Conservation (phyloP, 345 rosid species). For the Alliaria petiolata region DNA sequence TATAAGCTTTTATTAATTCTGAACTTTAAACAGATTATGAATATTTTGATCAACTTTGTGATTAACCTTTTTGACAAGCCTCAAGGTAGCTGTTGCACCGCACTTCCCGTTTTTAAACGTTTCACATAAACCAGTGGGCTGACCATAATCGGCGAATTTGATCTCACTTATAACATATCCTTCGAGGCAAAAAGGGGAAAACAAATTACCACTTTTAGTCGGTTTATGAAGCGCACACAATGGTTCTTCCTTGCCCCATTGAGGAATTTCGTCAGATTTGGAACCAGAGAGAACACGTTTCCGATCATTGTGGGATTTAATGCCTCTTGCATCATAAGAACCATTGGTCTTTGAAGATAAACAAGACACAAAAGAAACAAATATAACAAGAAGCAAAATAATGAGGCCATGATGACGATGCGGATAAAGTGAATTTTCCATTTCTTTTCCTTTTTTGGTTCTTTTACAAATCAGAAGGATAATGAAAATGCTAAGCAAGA, state of each 20-base stretch:
- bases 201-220: neutral
- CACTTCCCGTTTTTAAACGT: neutral
- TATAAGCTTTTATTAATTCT: neutral
- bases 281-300: neutral
- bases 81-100: neutral
- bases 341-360: neutral
- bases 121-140: conserved; percentile 6
- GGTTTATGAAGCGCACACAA: neutral
- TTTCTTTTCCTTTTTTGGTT: neutral
- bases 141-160: conserved; percentile 9
- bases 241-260: neutral
- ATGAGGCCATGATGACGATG: neutral
- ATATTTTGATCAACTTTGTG: neutral
- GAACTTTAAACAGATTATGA: neutral
- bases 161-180: neutral
- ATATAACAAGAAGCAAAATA: neutral
- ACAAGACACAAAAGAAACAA: neutral
- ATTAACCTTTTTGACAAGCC: neutral
- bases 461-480: neutral
- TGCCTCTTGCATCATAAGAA: neutral
- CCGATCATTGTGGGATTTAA: too few relatives aligned
- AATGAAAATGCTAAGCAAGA: neutral
- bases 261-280: neutral
- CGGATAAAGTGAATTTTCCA: neutral
- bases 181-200: neutral